Evolutionary conservation across 2,329 filamentous ascomycete genomes (phyloP).

Genomic region (Pseudogymnoascus destructans): DNA sequence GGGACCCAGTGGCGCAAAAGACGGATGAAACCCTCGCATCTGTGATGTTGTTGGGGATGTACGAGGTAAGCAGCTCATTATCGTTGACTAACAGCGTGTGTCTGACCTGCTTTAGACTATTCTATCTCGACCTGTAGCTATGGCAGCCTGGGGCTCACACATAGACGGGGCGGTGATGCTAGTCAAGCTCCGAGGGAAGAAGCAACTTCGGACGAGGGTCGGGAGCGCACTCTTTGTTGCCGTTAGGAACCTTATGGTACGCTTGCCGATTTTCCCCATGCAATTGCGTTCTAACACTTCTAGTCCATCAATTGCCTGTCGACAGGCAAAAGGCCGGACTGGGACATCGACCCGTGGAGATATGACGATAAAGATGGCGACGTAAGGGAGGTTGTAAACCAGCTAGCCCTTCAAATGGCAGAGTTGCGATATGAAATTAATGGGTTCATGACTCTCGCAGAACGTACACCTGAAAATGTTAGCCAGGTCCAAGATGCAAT

Average conservation of each 20-base stretch:
- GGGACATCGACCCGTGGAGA: conserved; percentile 49
- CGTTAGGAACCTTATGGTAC: conserved; percentile 47
- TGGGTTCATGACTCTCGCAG: conserved; percentile 33
- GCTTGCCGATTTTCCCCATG: conserved; percentile 13
- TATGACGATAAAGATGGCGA: conserved; percentile 35
- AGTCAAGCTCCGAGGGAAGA: conserved; percentile 42
- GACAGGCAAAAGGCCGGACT: conserved; percentile 37
- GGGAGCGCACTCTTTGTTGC: conserved; percentile 45
- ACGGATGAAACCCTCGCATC: conserved; percentile 46
- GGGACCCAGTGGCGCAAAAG: conserved; percentile 35
- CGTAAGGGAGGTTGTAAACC: conserved; percentile 31
- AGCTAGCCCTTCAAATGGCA: conserved; percentile 39
- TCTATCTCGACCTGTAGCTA: conserved; percentile 39
- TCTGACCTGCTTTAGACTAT: conserved; percentile 28
- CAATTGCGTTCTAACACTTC: conserved; percentile 27
- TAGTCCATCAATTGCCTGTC: conserved; percentile 45
- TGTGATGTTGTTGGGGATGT: conserved; percentile 46
- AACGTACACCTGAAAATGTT: conserved; percentile 37
- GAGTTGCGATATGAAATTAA: conserved; percentile 44
- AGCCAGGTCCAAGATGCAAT: conserved; percentile 40
- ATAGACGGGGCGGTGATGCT: conserved; percentile 51
- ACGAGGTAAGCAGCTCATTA: conserved; percentile 33
- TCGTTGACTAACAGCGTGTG: background rate
- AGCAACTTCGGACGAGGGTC: conserved; percentile 39
- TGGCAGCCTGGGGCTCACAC: conserved; percentile 49